These are phyloP conservation scores for Boletus fagicola DNA, from an alignment of 768 basidiomycete genomes.

Conservation along the genomic window DNA sequence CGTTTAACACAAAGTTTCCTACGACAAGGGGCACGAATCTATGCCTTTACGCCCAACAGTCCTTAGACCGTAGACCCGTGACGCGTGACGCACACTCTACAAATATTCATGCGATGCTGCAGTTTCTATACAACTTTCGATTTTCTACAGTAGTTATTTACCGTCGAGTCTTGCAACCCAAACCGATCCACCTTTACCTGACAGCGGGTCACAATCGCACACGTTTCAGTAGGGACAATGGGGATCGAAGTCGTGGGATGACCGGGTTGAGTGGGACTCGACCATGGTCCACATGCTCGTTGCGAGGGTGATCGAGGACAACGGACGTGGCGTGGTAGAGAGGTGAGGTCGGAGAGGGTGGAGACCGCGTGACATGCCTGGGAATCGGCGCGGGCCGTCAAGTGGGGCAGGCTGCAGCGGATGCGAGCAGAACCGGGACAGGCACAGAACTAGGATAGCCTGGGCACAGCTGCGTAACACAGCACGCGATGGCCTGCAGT, in stretches of 20 bases:
- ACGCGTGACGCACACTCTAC: background rate
- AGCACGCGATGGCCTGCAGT: conserved; percentile 1
- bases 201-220: conserved; percentile 22
- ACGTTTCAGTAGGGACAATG: conserved; percentile 2
- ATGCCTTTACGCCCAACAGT: conserved; percentile 44
- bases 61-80: conserved; percentile 32
- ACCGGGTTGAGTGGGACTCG: background rate
- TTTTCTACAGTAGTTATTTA: conserved; percentile 29
- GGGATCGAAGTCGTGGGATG: conserved; percentile 7
- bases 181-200: conserved; percentile 10
- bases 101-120: background rate
- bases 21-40: conserved; percentile 56
- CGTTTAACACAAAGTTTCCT: conserved; percentile 57
- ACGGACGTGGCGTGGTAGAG: background rate
- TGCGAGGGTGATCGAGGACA: background rate
- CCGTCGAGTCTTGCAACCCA: conserved; percentile 17
- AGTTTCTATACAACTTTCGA: conserved; percentile 25
- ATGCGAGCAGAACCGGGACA: background rate
- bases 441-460: background rate
- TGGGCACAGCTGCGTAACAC: conserved; percentile 12
- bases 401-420: conserved; percentile 6
- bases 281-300: background rate
- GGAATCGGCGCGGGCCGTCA: conserved; percentile 10
- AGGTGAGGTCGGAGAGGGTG: background rate
- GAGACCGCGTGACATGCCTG: conserved; percentile 17